These are phyloP conservation scores for Fusarium neocosmosporiellum DNA, from an alignment of 2,329 filamentous ascomycete species.

Conservation along the genomic window DNA sequence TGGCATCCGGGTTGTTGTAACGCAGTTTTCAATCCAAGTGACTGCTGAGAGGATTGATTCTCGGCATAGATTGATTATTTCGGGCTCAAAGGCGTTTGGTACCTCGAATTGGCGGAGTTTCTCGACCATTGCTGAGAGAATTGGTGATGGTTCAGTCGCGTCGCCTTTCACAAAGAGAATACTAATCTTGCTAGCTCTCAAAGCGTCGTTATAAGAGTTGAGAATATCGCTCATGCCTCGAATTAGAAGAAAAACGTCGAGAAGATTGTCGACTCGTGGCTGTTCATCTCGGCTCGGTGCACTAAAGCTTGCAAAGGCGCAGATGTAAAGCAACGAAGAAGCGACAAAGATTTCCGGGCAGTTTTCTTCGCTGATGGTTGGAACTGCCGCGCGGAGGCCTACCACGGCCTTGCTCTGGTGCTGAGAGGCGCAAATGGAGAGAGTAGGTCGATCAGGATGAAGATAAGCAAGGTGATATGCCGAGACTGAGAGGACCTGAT, in stretches of 20 bases:
- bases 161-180: constrained; percentile 10
- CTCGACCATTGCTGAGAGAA: constrained; percentile 5
- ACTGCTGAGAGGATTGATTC: constrained; percentile 6
- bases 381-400: constrained; percentile 44
- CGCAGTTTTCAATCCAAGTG: constrained; percentile 6
- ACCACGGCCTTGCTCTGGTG: constrained; percentile 48
- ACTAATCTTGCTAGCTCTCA: constrained; percentile 4
- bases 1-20: neutral
- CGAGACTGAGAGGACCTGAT: constrained; percentile 47
- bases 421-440: constrained; percentile 44
- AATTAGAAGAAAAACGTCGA: constrained; percentile 47
- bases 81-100: constrained; percentile 3
- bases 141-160: neutral
- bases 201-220: constrained; percentile 31
- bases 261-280: constrained; percentile 45
- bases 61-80: neutral
- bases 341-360: constrained; percentile 49
- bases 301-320: constrained; percentile 45
- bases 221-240: constrained; percentile 48
- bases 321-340: constrained; percentile 47
- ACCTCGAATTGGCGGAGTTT: constrained; percentile 23
- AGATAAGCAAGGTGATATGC: constrained; percentile 46
- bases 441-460: constrained; percentile 36
- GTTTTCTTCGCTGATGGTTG: constrained; percentile 42
- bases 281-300: constrained; percentile 24